Conservation (phyloP, 768 basidiomycete genomes). For the Lentinula aciculospora region DNA sequence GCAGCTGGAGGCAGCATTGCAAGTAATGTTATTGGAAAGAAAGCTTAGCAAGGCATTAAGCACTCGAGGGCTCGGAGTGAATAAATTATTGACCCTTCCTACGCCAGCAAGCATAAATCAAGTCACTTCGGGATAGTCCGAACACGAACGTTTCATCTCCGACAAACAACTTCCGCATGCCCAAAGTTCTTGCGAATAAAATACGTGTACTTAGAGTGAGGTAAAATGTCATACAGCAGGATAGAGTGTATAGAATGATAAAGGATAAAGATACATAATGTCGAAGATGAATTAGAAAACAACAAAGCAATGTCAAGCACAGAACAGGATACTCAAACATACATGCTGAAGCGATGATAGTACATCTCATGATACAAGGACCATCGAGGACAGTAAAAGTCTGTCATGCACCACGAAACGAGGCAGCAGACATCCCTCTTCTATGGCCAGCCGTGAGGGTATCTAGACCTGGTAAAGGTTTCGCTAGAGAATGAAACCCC, state of each 20-base stretch:
- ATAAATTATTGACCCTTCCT: neutral
- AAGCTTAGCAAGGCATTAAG: neutral
- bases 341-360: slow-evolving; percentile 17
- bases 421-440: slow-evolving; percentile 47
- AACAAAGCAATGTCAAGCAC: slow-evolving; percentile 9
- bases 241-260: neutral
- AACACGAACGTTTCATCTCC: neutral
- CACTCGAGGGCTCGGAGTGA: slow-evolving; percentile 1
- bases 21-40: slow-evolving; percentile 8
- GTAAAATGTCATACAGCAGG: slow-evolving; percentile 6
- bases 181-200: neutral
- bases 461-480: slow-evolving; percentile 38
- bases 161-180: neutral
- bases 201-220: neutral
- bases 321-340: slow-evolving; percentile 8
- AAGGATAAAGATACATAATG: slow-evolving; percentile 6
- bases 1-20: slow-evolving; percentile 58
- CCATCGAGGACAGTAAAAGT: neutral
- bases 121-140: neutral
- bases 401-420: slow-evolving; percentile 37
- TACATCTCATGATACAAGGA: slow-evolving; percentile 2
- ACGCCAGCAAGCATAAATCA: neutral
- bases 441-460: slow-evolving; percentile 32
- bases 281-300: neutral
- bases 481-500: slow-evolving; percentile 65